Conservation (phyloP, 2,329 filamentous ascomycete species). For the Cercospora citrullina region DNA sequence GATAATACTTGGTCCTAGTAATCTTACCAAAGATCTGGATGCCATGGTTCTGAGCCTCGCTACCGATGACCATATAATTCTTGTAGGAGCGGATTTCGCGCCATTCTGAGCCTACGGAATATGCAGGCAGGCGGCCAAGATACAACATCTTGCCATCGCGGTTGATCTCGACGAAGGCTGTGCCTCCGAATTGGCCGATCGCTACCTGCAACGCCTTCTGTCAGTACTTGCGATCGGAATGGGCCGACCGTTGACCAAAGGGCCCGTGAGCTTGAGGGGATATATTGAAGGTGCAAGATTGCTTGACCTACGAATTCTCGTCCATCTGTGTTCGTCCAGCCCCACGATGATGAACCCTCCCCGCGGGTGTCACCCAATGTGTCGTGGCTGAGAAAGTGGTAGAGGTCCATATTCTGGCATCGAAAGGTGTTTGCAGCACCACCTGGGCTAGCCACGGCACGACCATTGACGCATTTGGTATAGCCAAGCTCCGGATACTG, state of each 20-base stretch:
- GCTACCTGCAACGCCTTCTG: constrained; percentile 31
- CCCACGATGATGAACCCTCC: constrained; percentile 52
- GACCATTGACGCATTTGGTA: constrained; percentile 10
- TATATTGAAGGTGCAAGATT: neutral
- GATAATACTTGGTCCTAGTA: neutral
- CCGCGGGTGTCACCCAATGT: constrained; percentile 52
- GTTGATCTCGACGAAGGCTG: constrained; percentile 56
- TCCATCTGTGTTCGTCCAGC: constrained; percentile 54
- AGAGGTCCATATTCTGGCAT: constrained; percentile 28
- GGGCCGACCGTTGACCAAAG: neutral
- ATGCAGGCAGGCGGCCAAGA: constrained; percentile 50
- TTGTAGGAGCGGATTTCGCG: constrained; percentile 9
- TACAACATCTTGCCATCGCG: constrained; percentile 53
- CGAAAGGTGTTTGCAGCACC: constrained; percentile 11
- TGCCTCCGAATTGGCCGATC: constrained; percentile 56
- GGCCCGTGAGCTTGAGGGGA: neutral
- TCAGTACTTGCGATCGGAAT: neutral
- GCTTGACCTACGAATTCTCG: constrained; percentile 50
- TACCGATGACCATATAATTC: constrained; percentile 8
- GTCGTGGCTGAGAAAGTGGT: constrained; percentile 57
- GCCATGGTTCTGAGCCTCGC: constrained; percentile 3
- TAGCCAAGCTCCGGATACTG: constrained; percentile 13
- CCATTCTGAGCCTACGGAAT: constrained; percentile 7
- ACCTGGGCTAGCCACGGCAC: neutral
- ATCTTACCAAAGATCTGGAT: neutral